Evolutionary conservation across 225 moss, liverwort and hornwort genomes (phyloP).

Genomic region (Takakia lepidozioides): DNA sequence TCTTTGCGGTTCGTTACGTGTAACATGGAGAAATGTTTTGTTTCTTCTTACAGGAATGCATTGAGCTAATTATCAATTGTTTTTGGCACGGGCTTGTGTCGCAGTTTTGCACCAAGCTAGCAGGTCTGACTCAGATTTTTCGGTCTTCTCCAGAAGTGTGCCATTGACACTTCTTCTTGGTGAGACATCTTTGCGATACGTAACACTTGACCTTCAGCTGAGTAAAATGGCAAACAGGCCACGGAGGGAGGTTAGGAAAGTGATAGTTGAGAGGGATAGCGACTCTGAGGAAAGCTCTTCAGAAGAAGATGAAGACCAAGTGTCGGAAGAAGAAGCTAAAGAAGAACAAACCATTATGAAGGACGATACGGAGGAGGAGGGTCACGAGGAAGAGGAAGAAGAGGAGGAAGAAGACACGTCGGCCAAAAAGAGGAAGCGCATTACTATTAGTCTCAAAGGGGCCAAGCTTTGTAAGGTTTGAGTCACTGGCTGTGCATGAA

Average conservation of each 20-base stretch:
- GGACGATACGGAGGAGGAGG: constrained; percentile 5
- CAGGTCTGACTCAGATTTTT: no score
- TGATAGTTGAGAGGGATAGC: constrained; percentile 29
- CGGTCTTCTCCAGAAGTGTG: no score
- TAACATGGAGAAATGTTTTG: no score
- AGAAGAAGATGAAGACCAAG: constrained; percentile 38
- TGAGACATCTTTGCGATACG: no score
- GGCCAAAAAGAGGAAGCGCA: constrained; percentile 31
- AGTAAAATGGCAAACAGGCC: constrained; percentile 9
- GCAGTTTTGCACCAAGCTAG: no score
- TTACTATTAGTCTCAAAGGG: constrained; percentile 53
- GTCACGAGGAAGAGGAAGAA: constrained; percentile 1
- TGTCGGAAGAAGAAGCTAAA: constrained; percentile 17
- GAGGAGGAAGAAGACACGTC: constrained; percentile 6
- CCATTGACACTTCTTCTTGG: no score
- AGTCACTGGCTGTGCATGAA: no score
- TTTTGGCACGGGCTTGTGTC: no score
- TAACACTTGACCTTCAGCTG: no score
- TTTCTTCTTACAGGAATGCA: no score
- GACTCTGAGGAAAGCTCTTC: constrained; percentile 36
- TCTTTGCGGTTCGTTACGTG: no score
- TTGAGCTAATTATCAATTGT: no score
- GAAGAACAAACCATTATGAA: constrained; percentile 14
- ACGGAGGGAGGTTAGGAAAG: constrained; percentile 48
- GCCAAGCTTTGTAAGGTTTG: constrained; percentile 51